These are phyloP conservation scores for Paratinospora sagittata DNA, from an alignment of 164 flowering plant genomes.

Conservation along the genomic window DNA sequence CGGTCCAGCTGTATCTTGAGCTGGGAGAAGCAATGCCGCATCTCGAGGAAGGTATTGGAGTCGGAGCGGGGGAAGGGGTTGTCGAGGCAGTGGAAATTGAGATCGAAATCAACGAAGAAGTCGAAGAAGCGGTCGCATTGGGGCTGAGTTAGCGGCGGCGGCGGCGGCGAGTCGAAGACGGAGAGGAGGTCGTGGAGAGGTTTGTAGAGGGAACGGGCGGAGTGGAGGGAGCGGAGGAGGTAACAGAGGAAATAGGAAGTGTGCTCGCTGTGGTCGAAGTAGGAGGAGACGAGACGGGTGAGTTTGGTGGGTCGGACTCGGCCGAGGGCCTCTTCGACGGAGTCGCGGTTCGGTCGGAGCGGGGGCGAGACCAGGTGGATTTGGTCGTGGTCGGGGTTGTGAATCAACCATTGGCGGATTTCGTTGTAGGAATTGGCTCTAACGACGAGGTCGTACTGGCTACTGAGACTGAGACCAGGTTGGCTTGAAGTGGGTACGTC, in stretches of 20 bases:
- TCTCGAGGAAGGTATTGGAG: conserved; percentile 41
- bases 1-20: conserved; percentile 48
- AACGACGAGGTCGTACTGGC: conserved; percentile 40
- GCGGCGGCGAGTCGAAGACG: conserved; percentile 27
- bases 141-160: conserved; percentile 28
- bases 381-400: conserved; percentile 3
- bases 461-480: neutral
- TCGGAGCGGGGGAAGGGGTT: too few species aligned
- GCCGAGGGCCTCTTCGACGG: conserved; percentile 48
- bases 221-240: conserved; percentile 34
- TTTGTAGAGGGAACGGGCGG: too few species aligned
- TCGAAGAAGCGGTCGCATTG: conserved; percentile 48
- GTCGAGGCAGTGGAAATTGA: conserved; percentile 36
- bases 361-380: neutral
- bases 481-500: too few species aligned
- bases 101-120: conserved; percentile 42
- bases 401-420: conserved; percentile 18
- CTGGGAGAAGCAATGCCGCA: conserved; percentile 42
- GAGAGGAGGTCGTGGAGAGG: conserved; percentile 42
- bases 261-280: conserved; percentile 62
- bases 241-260: conserved; percentile 47
- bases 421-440: conserved; percentile 64
- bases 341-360: conserved; percentile 52
- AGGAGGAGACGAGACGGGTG: conserved; percentile 42
- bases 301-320: conserved; percentile 29